These are phyloP conservation scores for Pseudopediastrum boryanum DNA, from an alignment of 139 green algal species.

Conservation along the genomic window DNA sequence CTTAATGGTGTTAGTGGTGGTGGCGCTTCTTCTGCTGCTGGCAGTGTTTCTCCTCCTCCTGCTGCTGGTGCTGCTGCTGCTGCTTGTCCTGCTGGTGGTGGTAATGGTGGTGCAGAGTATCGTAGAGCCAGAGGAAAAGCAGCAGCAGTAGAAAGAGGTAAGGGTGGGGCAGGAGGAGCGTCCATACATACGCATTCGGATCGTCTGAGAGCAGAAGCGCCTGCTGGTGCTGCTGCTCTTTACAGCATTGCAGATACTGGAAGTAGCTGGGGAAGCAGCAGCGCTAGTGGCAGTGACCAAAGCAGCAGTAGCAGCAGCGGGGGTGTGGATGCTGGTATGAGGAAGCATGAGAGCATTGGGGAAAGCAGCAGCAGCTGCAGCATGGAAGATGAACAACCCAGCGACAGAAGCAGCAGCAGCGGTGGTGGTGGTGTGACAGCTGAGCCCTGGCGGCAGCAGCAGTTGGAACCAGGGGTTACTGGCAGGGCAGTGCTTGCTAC, in stretches of 20 bases:
- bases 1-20: background rate
- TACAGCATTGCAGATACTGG: background rate
- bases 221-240: background rate
- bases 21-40: background rate
- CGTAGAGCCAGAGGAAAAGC: too few species aligned
- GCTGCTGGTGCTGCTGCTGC: background rate
- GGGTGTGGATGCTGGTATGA: background rate
- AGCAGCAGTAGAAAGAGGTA: too few species aligned
- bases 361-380: background rate
- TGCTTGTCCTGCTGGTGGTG: too few species aligned
- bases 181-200: too few species aligned
- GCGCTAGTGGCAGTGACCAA: background rate
- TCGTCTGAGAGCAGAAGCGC: too few species aligned
- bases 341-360: background rate
- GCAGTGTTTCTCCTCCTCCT: background rate
- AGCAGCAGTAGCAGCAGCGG: background rate
- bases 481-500: too few species aligned
- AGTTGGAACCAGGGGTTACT: too few species aligned
- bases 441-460: background rate
- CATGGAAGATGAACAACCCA: background rate
- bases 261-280: background rate
- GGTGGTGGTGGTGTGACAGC: background rate
- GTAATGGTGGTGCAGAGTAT: too few species aligned
- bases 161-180: too few species aligned
- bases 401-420: constrained; percentile 8